Percentiles rank a stretch among this genome's conserved stretches.
Evolutionary conservation across 1,284 basidiomycete species (phyloP).

Genomic region (Trichosporon coremiiforme): DNA sequence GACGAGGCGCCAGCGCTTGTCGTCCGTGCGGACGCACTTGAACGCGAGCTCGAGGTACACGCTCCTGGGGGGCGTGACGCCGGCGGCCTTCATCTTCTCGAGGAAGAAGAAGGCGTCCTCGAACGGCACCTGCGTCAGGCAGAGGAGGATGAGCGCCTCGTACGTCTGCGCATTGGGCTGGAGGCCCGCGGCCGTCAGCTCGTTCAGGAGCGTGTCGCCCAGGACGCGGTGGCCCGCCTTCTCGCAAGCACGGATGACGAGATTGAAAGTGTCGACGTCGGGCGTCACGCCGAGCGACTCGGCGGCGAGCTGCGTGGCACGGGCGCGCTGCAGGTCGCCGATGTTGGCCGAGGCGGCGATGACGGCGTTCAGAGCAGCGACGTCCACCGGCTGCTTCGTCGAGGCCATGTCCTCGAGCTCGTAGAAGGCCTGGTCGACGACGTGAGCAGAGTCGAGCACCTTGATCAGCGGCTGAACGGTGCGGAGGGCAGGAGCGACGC

Average conservation of each 20-base stretch:
- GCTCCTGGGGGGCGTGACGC: conserved; percentile 61
- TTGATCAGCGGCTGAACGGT: conserved; percentile 59
- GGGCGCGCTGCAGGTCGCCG: conserved; percentile 71
- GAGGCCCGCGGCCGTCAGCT: conserved; percentile 52
- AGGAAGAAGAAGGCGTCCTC: conserved; percentile 86
- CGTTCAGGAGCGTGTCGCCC: conserved; percentile 46
- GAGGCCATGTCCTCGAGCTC: conserved; percentile 65
- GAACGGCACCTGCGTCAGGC: conserved; percentile 69
- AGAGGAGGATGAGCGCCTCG: conserved; percentile 67
- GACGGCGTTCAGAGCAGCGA: conserved; percentile 66
- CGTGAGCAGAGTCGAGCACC: conserved; percentile 60
- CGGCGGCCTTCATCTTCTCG: conserved; percentile 76
- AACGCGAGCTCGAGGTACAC: conserved; percentile 68
- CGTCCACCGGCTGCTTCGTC: conserved; percentile 62
- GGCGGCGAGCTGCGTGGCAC: conserved; percentile 72
- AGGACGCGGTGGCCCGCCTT: conserved; percentile 39
- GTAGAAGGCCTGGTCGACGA: conserved; percentile 68
- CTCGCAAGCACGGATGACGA: conserved; percentile 68
- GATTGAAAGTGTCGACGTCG: conserved; percentile 69
- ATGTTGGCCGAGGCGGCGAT: conserved; percentile 66
- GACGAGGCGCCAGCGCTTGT: conserved; percentile 68
- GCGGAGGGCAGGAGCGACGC: conserved; percentile 39
- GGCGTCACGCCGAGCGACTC: conserved; percentile 63
- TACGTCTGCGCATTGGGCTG: conserved; percentile 66
- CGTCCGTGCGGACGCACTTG: conserved; percentile 64